phyloP scores from a whole-genome alignment of 129 eudicot species.

The Heracleum sosnowskyi region DNA sequence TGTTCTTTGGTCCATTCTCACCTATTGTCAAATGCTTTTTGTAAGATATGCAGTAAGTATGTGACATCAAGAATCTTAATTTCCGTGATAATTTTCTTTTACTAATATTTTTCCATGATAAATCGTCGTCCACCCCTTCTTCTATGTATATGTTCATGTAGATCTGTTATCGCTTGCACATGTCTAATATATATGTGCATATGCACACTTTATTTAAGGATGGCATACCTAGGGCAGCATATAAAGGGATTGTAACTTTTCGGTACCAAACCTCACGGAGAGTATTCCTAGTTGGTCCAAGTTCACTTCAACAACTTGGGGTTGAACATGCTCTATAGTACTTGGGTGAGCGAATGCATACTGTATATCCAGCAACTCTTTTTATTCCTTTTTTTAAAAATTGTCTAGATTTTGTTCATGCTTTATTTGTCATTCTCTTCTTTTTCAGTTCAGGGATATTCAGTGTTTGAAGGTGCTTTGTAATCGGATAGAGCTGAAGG shows the following conservation, averaged over 20 bases:
- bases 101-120: too few species aligned
- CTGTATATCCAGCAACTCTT: neutral
- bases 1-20: neutral
- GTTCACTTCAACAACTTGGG: slow-evolving; percentile 60
- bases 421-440: neutral
- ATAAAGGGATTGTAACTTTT: slow-evolving; percentile 83
- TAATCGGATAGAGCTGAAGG: neutral
- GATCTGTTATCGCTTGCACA: neutral
- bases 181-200: neutral
- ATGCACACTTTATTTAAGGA: slow-evolving; percentile 40
- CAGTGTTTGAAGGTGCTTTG: neutral
- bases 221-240: slow-evolving; percentile 79
- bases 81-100: too few species aligned
- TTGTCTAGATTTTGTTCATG: neutral
- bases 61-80: neutral
- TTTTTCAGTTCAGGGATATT: neutral
- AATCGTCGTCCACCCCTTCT: neutral
- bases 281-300: slow-evolving; percentile 74
- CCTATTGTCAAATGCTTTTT: neutral
- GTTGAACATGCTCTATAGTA: neutral
- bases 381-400: neutral
- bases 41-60: neutral
- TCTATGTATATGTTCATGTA: neutral
- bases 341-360: neutral
- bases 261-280: slow-evolving; percentile 55